Evolutionary conservation across 2,329 filamentous ascomycete genomes (phyloP).

Genomic region (Didymellaceae sp.): DNA sequence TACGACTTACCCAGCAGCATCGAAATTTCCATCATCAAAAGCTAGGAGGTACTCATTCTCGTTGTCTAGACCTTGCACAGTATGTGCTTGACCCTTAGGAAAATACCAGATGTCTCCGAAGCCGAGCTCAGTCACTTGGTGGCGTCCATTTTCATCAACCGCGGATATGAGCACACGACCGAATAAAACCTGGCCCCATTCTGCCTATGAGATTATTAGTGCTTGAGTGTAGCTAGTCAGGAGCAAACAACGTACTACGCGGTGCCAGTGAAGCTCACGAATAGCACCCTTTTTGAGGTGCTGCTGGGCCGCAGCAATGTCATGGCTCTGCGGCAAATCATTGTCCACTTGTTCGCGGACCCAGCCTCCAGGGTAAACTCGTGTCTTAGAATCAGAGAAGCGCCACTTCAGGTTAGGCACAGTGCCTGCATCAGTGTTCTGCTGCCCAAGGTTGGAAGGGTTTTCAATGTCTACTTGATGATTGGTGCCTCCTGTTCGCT

Average conservation of each 20-base stretch:
- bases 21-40: conserved; percentile 72
- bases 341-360: conserved; percentile 69
- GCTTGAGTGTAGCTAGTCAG: neutral
- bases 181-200: conserved; percentile 69
- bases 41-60: conserved; percentile 72
- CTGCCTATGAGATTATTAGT: conserved; percentile 48
- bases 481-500: conserved; percentile 66
- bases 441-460: conserved; percentile 67
- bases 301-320: conserved; percentile 72
- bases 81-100: conserved; percentile 69
- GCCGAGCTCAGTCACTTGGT: conserved; percentile 61
- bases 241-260: conserved; percentile 48
- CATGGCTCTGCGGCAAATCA: conserved; percentile 69
- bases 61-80: conserved; percentile 68
- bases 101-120: conserved; percentile 74
- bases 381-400: conserved; percentile 71
- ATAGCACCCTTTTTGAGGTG: conserved; percentile 71
- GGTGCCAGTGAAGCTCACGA: conserved; percentile 73
- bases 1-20: conserved; percentile 60
- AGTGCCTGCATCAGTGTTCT: conserved; percentile 67
- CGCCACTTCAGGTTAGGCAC: conserved; percentile 73
- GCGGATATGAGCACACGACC: conserved; percentile 66
- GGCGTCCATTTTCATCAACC: conserved; percentile 67
- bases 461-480: conserved; percentile 66
- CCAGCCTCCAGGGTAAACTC: conserved; percentile 69